Percentiles rank a stretch among this genome's conserved stretches.
These are phyloP conservation scores for Chenopodium suecicum DNA, from an alignment of 148 eudicot genomes.

Conservation along the genomic window DNA sequence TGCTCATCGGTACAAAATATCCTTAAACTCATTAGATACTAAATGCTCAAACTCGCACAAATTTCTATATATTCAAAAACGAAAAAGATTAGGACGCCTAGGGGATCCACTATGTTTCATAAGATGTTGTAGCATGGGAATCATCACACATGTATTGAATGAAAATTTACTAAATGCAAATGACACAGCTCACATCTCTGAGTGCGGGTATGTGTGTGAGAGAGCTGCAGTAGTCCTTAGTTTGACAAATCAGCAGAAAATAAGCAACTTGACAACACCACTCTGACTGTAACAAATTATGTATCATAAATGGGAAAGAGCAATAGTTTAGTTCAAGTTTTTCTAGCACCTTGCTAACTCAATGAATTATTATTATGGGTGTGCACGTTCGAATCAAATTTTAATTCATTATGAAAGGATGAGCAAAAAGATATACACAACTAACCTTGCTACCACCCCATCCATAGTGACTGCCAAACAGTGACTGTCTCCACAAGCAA, in stretches of 20 bases:
- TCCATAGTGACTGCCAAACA: conserved; percentile 93
- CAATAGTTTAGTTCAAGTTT: background rate
- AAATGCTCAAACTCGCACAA: background rate
- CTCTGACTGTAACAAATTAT: background rate
- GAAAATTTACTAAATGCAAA: too few species aligned
- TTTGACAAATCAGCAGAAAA: background rate
- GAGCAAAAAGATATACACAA: conserved; percentile 18
- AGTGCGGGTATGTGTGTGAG: too few species aligned
- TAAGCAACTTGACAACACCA: background rate
- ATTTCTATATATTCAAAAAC: background rate
- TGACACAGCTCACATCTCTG: too few species aligned
- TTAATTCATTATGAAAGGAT: background rate
- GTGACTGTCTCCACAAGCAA: conserved; percentile 98
- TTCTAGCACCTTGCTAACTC: background rate
- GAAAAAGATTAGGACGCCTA: background rate
- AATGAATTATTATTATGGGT: background rate
- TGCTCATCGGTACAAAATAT: background rate
- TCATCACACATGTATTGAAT: background rate
- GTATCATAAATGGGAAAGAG: background rate
- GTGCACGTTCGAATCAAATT: background rate
- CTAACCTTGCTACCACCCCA: conserved; percentile 86
- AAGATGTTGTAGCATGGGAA: background rate
- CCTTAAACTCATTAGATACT: background rate
- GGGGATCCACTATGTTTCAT: background rate
- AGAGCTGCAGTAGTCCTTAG: background rate